Evolutionary conservation across 345 rosid genomes (phyloP).

Genomic region (Diplotaxis tenuifolia): DNA sequence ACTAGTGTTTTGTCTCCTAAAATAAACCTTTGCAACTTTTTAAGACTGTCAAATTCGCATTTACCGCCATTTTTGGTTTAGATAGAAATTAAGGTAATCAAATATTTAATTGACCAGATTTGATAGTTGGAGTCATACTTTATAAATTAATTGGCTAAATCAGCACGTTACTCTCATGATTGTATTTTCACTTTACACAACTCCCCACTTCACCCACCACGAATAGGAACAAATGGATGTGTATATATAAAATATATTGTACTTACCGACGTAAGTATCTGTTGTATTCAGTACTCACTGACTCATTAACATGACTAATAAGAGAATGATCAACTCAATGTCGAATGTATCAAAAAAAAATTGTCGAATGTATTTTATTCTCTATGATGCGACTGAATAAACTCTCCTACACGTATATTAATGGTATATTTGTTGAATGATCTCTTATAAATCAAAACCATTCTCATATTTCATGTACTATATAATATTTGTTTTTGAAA

Average conservation of each 20-base stretch:
- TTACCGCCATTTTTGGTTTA: conserved; percentile 10
- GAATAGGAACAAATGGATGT: conserved; percentile 14
- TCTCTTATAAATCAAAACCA: background rate
- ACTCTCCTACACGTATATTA: background rate
- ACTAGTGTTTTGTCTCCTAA: background rate
- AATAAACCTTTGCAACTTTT: background rate
- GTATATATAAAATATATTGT: background rate
- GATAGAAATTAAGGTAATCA: conserved; percentile 10
- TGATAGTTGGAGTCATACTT: conserved; percentile 23
- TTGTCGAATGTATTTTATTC: background rate
- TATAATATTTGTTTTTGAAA: background rate
- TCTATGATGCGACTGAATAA: background rate
- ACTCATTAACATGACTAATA: background rate
- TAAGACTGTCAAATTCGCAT: conserved; percentile 2
- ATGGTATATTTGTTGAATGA: background rate
- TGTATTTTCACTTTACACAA: conserved; percentile 34
- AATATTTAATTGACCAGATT: conserved; percentile 10
- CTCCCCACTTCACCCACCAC: conserved; percentile 40
- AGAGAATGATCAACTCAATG: background rate
- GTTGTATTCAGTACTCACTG: conserved; percentile 1
- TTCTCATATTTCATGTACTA: background rate
- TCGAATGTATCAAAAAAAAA: background rate
- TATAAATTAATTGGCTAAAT: conserved; percentile 32
- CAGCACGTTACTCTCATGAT: conserved; percentile 39
- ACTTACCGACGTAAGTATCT: conserved; percentile 26